These are phyloP conservation scores for Ambispora gerdemannii DNA, from an alignment of 192 early-diverging fungal species.

Conservation along the genomic window DNA sequence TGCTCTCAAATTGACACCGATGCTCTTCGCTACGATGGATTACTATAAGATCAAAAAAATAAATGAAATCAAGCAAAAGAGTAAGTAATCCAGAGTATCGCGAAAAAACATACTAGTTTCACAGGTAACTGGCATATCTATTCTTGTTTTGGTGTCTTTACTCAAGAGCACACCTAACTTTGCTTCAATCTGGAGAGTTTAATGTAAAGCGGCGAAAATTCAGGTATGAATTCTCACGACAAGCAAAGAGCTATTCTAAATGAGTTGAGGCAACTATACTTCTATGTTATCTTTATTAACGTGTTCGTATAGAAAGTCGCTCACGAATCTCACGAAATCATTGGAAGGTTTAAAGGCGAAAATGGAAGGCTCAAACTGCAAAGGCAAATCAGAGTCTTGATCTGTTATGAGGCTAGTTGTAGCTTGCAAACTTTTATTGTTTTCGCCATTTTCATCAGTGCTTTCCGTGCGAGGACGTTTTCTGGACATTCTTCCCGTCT, in stretches of 20 bases:
- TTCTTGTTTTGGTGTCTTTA: slow-evolving; percentile 54
- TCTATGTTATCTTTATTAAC: slow-evolving; percentile 52
- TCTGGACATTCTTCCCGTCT: not conserved
- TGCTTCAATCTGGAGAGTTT: slow-evolving; percentile 94
- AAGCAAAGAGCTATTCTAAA: not conserved
- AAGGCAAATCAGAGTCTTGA: not conserved
- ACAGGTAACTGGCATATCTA: slow-evolving; percentile 59
- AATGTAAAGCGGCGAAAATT: not conserved
- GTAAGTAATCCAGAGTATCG: slow-evolving; percentile 16
- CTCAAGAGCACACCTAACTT: slow-evolving; percentile 82
- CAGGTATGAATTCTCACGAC: not conserved
- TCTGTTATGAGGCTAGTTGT: not conserved
- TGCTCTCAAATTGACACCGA: slow-evolving; percentile 67
- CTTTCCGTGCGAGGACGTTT: not conserved
- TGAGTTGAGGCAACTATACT: slow-evolving; percentile 34
- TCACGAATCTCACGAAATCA: slow-evolving; percentile 59
- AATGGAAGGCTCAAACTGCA: slow-evolving; percentile 53
- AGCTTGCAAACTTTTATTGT: not conserved
- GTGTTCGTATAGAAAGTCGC: slow-evolving; percentile 61
- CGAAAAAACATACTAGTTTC: slow-evolving; percentile 53
- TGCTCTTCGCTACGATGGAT: slow-evolving; percentile 32
- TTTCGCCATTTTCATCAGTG: not conserved
- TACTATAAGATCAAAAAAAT: slow-evolving; percentile 25
- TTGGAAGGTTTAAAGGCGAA: slow-evolving; percentile 60
- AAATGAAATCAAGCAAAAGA: slow-evolving; percentile 30